Evolutionary conservation across 192 early-diverging fungal genomes (phyloP), one percentile per base, ranked within the genome.

Genomic region (Paraglomus occultum): DNA sequence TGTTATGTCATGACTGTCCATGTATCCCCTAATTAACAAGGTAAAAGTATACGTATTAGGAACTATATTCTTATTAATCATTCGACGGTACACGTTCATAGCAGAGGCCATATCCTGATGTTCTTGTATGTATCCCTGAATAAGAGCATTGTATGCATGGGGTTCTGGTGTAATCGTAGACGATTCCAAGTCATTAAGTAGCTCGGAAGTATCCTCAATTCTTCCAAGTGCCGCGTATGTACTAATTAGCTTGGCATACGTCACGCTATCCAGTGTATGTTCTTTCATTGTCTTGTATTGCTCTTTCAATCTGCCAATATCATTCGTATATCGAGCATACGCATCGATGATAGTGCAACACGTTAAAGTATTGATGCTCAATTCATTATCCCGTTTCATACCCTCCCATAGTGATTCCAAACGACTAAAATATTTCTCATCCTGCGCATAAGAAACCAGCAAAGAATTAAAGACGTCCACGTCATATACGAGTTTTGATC

Each of bases 311-410:
- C 38, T 57, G 15, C 38, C 54, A 20, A 17, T 31, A 17, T 11
- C 38, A 10, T 11, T 22, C 1, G 38, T 18, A 17, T 57, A 10
- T 57, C 38, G 17, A 31, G 54, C 1, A 4, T 57, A 57, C 6
- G 54, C 20, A 57, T 57, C 38, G 54, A 57, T 57, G 9, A 57
- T 11, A 57, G 54, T 57, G 4, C 54, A 57, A 20, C 11, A 20
- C 1, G 54, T 57, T 20, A 31, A 23, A 20, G 54, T 31, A 57
- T 57, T 20, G 10, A 31, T 17, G 11, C 11, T 57, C 20, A 57
- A 17, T 10, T 11, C 1, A 23, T 20, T 20, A 11, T 57, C 9
- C 54, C 10, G 17, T 57, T 57, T 57, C 10, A 57, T 57, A 2
- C 38, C 38, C 4, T 57, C 20, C 54, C 54, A 57, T 11, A 57